Evolutionary conservation across 805 yeast species (phyloP).

Genomic region (Candida pseudofarinosa): DNA sequence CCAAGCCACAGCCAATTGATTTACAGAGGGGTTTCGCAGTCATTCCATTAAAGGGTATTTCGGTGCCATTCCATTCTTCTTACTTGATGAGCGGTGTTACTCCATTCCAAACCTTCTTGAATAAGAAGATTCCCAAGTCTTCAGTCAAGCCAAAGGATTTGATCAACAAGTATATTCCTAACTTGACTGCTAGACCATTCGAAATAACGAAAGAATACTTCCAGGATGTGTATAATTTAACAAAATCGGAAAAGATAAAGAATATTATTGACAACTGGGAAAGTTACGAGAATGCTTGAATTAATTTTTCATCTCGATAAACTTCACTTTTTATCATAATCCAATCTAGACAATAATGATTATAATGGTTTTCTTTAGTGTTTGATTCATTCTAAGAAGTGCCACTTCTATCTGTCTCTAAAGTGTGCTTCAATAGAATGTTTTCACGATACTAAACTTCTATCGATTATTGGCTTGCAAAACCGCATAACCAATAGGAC

Average conservation of each 20-base stretch:
- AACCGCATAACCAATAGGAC: too few relatives aligned
- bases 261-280: slow-evolving; percentile 95
- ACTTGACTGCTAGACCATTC: slow-evolving; percentile 97
- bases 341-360: neutral
- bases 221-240: slow-evolving; percentile 89
- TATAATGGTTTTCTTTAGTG: neutral
- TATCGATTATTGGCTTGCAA: too few relatives aligned
- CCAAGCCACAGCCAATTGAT: slow-evolving; percentile 95
- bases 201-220: slow-evolving; percentile 94
- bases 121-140: slow-evolving; percentile 90
- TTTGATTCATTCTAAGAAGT: too few relatives aligned
- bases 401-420: neutral
- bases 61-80: slow-evolving; percentile 99
- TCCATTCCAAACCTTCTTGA: slow-evolving; percentile 97
- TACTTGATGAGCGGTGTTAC: slow-evolving; percentile 97
- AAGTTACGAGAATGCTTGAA: slow-evolving; percentile 56
- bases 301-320: neutral
- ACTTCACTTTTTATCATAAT: neutral
- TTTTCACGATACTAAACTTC: too few relatives aligned
- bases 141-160: slow-evolving; percentile 93
- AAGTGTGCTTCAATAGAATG: too few relatives aligned
- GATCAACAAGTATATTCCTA: slow-evolving; percentile 95
- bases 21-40: slow-evolving; percentile 97
- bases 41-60: slow-evolving; percentile 95
- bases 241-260: slow-evolving; percentile 88